Conservation (phyloP, 176 grass and related monocot species). For the Aegilops speltoides region DNA sequence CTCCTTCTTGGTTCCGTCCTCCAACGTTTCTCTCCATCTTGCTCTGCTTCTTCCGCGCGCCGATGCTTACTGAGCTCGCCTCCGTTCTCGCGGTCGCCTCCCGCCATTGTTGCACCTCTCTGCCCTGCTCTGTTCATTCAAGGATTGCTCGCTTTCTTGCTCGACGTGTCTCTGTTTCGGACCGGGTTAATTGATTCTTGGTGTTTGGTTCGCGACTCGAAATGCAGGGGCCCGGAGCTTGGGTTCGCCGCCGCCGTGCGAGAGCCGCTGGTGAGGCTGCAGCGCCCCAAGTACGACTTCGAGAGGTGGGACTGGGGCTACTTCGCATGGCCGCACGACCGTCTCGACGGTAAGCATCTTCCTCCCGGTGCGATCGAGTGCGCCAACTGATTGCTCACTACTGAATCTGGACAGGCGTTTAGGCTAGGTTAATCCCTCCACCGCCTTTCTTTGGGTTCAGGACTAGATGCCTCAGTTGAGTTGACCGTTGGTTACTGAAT, state of each 20-base stretch:
- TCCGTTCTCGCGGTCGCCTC: not conserved
- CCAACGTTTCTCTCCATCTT: not conserved
- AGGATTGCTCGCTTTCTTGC: not conserved
- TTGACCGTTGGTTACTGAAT: slow-evolving; percentile 13
- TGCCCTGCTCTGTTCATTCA: not conserved
- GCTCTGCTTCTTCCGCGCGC: not conserved
- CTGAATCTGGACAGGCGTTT: slow-evolving; percentile 6
- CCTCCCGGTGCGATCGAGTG: not conserved
- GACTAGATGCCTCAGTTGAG: not conserved
- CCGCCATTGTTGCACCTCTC: not conserved
- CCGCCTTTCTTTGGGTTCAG: not conserved
- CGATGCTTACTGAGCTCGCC: not conserved
- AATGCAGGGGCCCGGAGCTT: slow-evolving; percentile 16
- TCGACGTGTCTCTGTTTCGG: not conserved
- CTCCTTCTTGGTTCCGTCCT: not conserved
- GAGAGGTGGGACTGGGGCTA: slow-evolving; percentile 68
- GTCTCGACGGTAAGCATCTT: slow-evolving; percentile 45
- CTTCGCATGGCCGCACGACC: slow-evolving; percentile 70
- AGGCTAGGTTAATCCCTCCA: not conserved
- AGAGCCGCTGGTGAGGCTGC: slow-evolving; percentile 72
- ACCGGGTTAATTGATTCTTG: not conserved
- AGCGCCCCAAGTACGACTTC: slow-evolving; percentile 62
- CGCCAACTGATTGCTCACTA: not conserved
- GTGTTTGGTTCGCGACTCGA: not conserved
- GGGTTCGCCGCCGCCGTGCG: slow-evolving; percentile 49